Evolutionary conservation across 345 rosid species (phyloP).

Genomic region (Arabis alpina): DNA sequence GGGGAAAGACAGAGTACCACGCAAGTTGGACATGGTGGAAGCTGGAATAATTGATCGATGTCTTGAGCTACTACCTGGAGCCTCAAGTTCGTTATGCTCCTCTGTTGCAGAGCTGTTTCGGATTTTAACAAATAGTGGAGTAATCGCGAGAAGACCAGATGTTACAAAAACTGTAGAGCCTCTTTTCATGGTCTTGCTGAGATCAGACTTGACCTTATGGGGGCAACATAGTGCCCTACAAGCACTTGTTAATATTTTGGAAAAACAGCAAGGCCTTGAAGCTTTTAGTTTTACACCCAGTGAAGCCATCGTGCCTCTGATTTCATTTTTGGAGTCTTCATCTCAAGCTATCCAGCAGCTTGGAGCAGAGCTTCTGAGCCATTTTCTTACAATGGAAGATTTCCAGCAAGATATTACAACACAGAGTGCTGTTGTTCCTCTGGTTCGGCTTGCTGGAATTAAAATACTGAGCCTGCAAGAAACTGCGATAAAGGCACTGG

Average conservation of each 20-base stretch:
- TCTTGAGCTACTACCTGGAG: conserved; percentile 70
- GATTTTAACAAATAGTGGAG: conserved; percentile 83
- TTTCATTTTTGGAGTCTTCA: conserved; percentile 83
- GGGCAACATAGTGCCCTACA: conserved; percentile 94
- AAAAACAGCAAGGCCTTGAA: conserved; percentile 84
- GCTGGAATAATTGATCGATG: conserved; percentile 78
- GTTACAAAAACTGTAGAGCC: conserved; percentile 87
- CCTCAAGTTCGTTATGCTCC: conserved; percentile 71
- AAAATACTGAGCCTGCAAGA: conserved; percentile 83
- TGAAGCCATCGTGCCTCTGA: conserved; percentile 81
- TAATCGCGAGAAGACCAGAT: conserved; percentile 76
- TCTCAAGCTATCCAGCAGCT: conserved; percentile 94
- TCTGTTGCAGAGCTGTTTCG: conserved; percentile 81
- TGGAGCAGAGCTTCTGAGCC: conserved; percentile 77
- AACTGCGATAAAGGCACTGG: conserved; percentile 81
- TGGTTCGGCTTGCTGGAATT: conserved; percentile 86
- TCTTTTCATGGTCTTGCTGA: conserved; percentile 74
- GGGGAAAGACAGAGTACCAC: conserved; percentile 81
- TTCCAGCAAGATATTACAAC: conserved; percentile 86
- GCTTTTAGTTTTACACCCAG: conserved; percentile 79
- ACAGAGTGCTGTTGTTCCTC: conserved; percentile 80
- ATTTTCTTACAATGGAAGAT: conserved; percentile 89
- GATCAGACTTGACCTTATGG: conserved; percentile 77
- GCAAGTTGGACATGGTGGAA: conserved; percentile 83
- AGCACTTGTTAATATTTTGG: conserved; percentile 87